Percentiles rank a stretch among this genome's conserved stretches.
These are phyloP conservation scores for Musa troglodytarum DNA, from an alignment of 176 grass and related monocot species.

Conservation along the genomic window DNA sequence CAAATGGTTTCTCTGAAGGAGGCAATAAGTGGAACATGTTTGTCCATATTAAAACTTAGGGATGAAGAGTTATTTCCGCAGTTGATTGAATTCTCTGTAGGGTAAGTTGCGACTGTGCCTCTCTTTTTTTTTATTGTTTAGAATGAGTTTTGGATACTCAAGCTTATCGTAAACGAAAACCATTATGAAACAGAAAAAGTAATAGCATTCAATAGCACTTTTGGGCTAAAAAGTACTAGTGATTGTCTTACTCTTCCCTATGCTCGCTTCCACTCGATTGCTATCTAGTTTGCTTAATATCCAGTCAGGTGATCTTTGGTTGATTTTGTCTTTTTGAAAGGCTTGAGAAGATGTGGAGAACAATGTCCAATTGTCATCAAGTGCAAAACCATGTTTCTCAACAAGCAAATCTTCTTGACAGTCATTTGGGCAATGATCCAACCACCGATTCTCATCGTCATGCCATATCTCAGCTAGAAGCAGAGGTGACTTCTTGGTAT, in stretches of 20 bases:
- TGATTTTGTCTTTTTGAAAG: constrained; percentile 34
- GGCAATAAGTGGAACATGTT: constrained; percentile 50
- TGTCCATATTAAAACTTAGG: constrained; percentile 76
- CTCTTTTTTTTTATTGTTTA: not conserved
- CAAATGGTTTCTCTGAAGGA: constrained; percentile 81
- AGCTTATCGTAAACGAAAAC: not conserved
- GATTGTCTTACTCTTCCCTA: not conserved
- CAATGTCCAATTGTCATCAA: constrained; percentile 87
- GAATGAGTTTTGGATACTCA: not conserved
- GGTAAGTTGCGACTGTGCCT: constrained; percentile 32
- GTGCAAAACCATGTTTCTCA: constrained; percentile 74
- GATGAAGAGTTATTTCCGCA: constrained; percentile 95
- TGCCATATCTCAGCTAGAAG: constrained; percentile 71
- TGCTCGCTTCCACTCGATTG: not conserved
- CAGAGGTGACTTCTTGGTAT: constrained; percentile 78
- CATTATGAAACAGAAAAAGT: not conserved
- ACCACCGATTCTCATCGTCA: constrained; percentile 66
- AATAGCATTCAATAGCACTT: not conserved
- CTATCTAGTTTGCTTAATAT: not conserved
- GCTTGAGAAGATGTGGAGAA: constrained; percentile 91
- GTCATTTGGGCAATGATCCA: constrained; percentile 53
- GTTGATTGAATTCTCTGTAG: constrained; percentile 72
- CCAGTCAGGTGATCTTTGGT: not conserved
- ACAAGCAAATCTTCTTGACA: constrained; percentile 50
- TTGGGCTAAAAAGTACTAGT: not conserved